Percentiles rank a stretch among this genome's conserved stretches.
phyloP scores from a whole-genome alignment of 345 rosid species.

The Streptanthus diversifolius region DNA sequence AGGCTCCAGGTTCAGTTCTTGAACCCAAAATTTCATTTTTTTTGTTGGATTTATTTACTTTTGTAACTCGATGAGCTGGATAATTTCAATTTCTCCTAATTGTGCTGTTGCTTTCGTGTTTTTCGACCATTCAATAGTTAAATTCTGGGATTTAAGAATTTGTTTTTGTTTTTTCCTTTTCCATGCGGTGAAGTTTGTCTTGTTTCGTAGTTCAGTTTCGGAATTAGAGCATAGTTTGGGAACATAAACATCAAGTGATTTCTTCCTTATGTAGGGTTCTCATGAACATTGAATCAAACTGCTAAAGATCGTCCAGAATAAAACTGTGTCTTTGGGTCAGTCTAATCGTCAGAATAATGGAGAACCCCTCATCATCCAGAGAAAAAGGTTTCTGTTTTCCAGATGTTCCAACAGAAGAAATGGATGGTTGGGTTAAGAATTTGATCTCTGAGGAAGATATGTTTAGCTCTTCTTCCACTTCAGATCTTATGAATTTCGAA shows the following conservation, averaged over 20 bases:
- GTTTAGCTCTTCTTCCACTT: slow-evolving; percentile 33
- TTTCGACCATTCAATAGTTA: neutral
- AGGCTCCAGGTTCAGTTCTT: neutral
- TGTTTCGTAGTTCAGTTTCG: neutral
- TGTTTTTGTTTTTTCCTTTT: neutral
- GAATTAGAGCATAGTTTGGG: neutral
- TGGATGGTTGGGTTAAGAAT: slow-evolving; percentile 43
- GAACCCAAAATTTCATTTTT: neutral
- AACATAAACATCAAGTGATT: neutral
- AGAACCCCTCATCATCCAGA: slow-evolving; percentile 47
- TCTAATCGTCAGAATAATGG: slow-evolving; percentile 43
- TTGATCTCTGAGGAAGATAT: slow-evolving; percentile 45
- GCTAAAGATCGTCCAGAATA: neutral
- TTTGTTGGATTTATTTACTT: neutral
- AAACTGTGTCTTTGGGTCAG: neutral
- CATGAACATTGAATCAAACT: slow-evolving; percentile 1
- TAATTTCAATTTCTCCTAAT: neutral
- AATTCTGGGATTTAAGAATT: neutral
- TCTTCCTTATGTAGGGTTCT: slow-evolving; percentile 8
- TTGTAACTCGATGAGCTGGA: neutral
- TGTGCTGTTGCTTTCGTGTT: slow-evolving; percentile 6
- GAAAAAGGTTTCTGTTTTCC: slow-evolving; percentile 47
- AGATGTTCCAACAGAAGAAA: slow-evolving; percentile 43
- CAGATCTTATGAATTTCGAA: slow-evolving; percentile 64
- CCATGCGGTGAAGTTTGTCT: slow-evolving; percentile 32